phyloP scores from a whole-genome alignment of 257 asterid species.

The Coffea canephora region DNA sequence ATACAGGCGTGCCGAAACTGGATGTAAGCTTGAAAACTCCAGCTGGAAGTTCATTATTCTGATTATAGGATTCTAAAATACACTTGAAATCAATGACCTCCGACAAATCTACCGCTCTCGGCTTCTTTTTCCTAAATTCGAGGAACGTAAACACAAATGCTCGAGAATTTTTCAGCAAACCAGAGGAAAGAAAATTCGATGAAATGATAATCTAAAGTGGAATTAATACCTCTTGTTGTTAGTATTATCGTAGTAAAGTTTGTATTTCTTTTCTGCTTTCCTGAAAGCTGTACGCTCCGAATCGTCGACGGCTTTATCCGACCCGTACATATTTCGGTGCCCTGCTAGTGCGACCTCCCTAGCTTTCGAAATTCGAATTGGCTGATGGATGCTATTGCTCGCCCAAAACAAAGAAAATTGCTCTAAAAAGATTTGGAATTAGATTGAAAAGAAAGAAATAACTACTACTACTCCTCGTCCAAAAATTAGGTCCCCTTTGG shows the following conservation, averaged over 20 bases:
- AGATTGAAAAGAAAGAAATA: no score
- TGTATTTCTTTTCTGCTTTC: constrained; percentile 87
- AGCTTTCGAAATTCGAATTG: background rate
- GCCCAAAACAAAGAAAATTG: no score
- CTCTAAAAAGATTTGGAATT: no score
- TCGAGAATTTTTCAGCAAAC: background rate
- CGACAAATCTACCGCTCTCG: constrained; percentile 77
- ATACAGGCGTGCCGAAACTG: constrained; percentile 50
- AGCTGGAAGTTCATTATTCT: constrained; percentile 46
- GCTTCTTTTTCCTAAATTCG: constrained; percentile 55
- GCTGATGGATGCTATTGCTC: background rate
- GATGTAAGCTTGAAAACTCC: constrained; percentile 55
- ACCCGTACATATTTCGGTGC: constrained; percentile 47
- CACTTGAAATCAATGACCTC: constrained; percentile 90
- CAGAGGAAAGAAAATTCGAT: background rate
- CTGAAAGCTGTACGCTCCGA: constrained; percentile 87
- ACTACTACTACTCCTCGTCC: no score
- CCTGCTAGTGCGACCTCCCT: background rate
- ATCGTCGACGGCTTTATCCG: constrained; percentile 50
- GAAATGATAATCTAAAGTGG: background rate
- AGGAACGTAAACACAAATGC: background rate
- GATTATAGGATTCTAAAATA: constrained; percentile 51
- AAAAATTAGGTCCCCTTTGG: no score
- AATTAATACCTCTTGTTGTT: constrained; percentile 45
- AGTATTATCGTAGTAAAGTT: constrained; percentile 66